Percentiles rank a stretch among this genome's conserved stretches.
Conservation (phyloP, 1,284 basidiomycete species). For the Wolfiporia cocos region DNA sequence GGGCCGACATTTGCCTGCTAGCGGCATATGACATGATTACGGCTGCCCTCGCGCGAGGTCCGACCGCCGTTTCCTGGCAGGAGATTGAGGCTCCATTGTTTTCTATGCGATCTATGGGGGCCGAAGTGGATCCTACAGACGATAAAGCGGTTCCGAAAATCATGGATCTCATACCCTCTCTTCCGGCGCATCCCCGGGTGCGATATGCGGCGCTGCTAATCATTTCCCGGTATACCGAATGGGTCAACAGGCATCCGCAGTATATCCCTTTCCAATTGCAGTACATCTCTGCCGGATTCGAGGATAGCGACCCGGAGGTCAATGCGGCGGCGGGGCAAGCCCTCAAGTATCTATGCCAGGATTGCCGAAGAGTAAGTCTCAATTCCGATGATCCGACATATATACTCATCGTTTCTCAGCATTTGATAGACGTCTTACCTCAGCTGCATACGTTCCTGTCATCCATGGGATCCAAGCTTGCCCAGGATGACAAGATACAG, state of each 20-base stretch:
- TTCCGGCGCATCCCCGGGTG: conserved; percentile 89
- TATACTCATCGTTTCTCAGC: conserved; percentile 35
- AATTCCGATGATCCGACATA: neutral
- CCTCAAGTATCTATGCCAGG: conserved; percentile 94
- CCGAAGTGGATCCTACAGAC: conserved; percentile 83
- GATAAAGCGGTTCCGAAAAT: conserved; percentile 88
- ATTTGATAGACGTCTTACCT: conserved; percentile 88
- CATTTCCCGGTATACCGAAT: conserved; percentile 94
- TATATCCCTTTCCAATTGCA: conserved; percentile 85
- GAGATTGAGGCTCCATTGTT: conserved; percentile 97
- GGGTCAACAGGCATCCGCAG: conserved; percentile 88
- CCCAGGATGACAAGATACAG: conserved; percentile 84
- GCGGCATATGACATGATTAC: conserved; percentile 81
- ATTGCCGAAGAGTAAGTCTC: conserved; percentile 75
- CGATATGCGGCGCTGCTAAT: conserved; percentile 95
- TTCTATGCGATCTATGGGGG: conserved; percentile 98
- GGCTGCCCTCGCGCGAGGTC: conserved; percentile 53
- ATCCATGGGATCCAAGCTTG: conserved; percentile 71
- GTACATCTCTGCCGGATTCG: conserved; percentile 91
- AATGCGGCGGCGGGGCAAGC: conserved; percentile 94
- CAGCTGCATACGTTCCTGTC: conserved; percentile 88
- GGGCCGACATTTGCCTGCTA: conserved; percentile 80
- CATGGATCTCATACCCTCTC: conserved; percentile 88
- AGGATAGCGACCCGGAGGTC: conserved; percentile 76
- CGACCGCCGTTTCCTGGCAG: conserved; percentile 76